Conservation (phyloP, 140 eudicot species). For the Oenanthe javanica region DNA sequence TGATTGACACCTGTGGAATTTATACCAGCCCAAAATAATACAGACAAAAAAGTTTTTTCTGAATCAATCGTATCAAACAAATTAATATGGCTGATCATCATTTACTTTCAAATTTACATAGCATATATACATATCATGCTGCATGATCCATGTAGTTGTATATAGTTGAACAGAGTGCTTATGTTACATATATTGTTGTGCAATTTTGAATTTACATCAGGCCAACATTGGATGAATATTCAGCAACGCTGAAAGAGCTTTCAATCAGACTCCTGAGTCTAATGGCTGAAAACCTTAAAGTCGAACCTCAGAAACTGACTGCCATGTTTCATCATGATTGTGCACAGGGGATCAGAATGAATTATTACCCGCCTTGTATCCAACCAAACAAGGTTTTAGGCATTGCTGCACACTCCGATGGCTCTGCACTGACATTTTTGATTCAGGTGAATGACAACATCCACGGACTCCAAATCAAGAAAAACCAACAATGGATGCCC, state of each 20-base stretch:
- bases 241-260: slow-evolving; percentile 16
- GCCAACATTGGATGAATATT: slow-evolving; percentile 39
- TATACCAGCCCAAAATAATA: too few relatives aligned
- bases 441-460: slow-evolving; percentile 38
- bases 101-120: too few relatives aligned
- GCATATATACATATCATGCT: too few relatives aligned
- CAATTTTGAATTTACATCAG: too few relatives aligned
- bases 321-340: slow-evolving; percentile 23
- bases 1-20: too few relatives aligned
- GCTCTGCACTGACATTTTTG: slow-evolving; percentile 33
- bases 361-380: slow-evolving; percentile 55
- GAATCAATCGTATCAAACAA: too few relatives aligned
- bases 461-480: slow-evolving; percentile 49
- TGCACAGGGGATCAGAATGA: slow-evolving; percentile 52
- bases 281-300: slow-evolving; percentile 40
- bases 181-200: not conserved
- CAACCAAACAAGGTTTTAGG: slow-evolving; percentile 53
- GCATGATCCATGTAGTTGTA: too few relatives aligned
- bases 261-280: slow-evolving; percentile 21
- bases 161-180: not conserved
- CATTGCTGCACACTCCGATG: slow-evolving; percentile 59
- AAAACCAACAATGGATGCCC: slow-evolving; percentile 46
- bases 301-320: slow-evolving; percentile 17
- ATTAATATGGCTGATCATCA: too few relatives aligned
- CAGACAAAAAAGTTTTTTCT: too few relatives aligned